Percentiles rank a stretch among this genome's conserved stretches.
Conservation (phyloP, 2,329 filamentous ascomycete species). For the Trichoderma endophyticum region DNA sequence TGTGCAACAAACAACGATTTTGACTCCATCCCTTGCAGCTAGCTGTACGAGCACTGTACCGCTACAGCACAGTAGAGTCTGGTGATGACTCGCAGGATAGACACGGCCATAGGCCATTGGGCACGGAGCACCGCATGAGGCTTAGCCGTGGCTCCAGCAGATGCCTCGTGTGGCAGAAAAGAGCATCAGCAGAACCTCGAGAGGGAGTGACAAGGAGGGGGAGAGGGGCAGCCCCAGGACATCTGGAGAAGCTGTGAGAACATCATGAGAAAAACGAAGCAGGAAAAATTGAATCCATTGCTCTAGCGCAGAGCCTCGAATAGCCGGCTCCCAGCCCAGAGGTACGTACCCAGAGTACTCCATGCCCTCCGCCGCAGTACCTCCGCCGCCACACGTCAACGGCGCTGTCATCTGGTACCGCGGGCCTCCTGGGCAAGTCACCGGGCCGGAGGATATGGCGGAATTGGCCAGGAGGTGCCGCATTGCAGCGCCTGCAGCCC, state of each 20-base stretch:
- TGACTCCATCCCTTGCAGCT: neutral
- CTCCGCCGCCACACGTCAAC: no score
- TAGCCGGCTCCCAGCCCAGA: conserved; percentile 28
- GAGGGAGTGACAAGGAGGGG: neutral
- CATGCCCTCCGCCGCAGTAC: neutral
- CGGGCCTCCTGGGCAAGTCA: neutral
- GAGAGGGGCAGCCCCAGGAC: conserved; percentile 1
- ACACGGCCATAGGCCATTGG: neutral
- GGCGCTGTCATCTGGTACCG: neutral
- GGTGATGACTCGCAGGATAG: conserved; percentile 17
- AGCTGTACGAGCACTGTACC: neutral
- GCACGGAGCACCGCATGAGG: neutral
- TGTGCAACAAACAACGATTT: neutral
- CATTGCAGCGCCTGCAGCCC: conserved; percentile 17
- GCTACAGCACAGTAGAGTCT: neutral
- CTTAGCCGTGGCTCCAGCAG: conserved; percentile 5
- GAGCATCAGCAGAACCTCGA: neutral
- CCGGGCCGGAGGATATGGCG: conserved; percentile 13
- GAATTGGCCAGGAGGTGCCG: conserved; percentile 13
- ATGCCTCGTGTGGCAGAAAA: neutral
- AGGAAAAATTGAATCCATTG: conserved; percentile 6
- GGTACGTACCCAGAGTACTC: conserved; percentile 1
- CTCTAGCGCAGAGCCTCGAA: conserved; percentile 32
- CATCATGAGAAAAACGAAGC: conserved; percentile 13
- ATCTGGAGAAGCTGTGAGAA: conserved; percentile 18